These are phyloP conservation scores for Pulveroboletus frians DNA, from an alignment of 768 basidiomycete species.

Conservation along the genomic window DNA sequence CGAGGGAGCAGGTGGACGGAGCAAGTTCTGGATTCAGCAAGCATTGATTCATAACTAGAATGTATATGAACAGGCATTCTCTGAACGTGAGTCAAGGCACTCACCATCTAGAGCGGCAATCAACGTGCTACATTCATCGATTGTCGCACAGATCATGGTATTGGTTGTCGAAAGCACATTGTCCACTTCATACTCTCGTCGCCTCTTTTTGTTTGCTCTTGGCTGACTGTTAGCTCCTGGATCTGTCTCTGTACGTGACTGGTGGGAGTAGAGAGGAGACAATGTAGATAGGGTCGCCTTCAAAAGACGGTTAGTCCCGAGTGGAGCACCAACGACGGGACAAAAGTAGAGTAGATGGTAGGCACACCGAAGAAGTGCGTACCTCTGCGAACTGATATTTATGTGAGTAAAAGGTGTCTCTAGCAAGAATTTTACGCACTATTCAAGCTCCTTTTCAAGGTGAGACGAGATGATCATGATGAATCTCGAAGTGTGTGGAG, in stretches of 20 bases:
- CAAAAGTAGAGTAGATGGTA: conserved; percentile 39
- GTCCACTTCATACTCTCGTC: conserved; percentile 69
- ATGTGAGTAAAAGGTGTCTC: conserved; percentile 2
- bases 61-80: conserved; percentile 3
- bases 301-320: conserved; percentile 49
- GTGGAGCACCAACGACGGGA: conserved; percentile 42
- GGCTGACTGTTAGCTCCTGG: conserved; percentile 24
- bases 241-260: conserved; percentile 28
- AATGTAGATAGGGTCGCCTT: conserved; percentile 49
- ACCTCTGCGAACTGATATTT: conserved; percentile 31
- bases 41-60: conserved; percentile 45
- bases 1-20: conserved; percentile 51
- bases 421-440: conserved; percentile 35
- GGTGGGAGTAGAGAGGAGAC: conserved; percentile 41
- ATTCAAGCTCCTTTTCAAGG: conserved; percentile 49
- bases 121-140: conserved; percentile 48
- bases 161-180: conserved; percentile 55
- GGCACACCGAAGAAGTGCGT: conserved; percentile 43
- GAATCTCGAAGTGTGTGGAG: conserved; percentile 52
- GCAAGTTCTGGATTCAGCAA: conserved; percentile 49
- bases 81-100: conserved; percentile 8
- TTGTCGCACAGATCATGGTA: conserved; percentile 44
- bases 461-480: conserved; percentile 50
- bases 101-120: conserved; percentile 57
- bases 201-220: conserved; percentile 64